These are phyloP conservation scores for Pyrus hybrid DNA, from an alignment of 331 rosid genomes.

Conservation along the genomic window DNA sequence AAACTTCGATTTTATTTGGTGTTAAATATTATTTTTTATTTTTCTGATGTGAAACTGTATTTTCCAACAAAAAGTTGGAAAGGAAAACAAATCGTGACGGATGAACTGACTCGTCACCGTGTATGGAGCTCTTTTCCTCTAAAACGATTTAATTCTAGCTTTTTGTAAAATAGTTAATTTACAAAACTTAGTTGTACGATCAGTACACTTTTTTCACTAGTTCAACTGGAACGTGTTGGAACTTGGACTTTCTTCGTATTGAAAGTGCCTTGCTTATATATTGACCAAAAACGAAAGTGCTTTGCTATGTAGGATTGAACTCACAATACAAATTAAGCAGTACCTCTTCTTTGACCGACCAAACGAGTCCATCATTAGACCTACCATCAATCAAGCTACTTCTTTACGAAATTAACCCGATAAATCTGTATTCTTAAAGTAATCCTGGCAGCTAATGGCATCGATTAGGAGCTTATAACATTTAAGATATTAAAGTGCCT, in stretches of 20 bases:
- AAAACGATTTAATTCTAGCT: not conserved
- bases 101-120: not conserved
- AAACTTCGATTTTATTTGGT: too few relatives aligned
- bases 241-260: not conserved
- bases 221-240: not conserved
- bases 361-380: slow-evolving; percentile 1
- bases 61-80: too few relatives aligned
- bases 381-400: not conserved
- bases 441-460: not conserved
- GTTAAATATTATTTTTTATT: too few relatives aligned
- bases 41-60: too few relatives aligned
- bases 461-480: not conserved
- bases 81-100: too few relatives aligned
- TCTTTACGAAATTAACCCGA: not conserved
- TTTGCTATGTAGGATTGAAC: slow-evolving; percentile 7
- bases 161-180: not conserved
- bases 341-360: slow-evolving; percentile 15
- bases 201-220: not conserved
- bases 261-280: not conserved
- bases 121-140: not conserved
- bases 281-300: not conserved
- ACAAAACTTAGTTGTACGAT: not conserved
- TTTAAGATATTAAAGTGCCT: slow-evolving; percentile 4
- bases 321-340: not conserved
- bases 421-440: not conserved